Evolutionary conservation across 805 yeast genomes (phyloP), one percentile per base, ranked within the genome.

Genomic region (Grigorovia humatica): DNA sequence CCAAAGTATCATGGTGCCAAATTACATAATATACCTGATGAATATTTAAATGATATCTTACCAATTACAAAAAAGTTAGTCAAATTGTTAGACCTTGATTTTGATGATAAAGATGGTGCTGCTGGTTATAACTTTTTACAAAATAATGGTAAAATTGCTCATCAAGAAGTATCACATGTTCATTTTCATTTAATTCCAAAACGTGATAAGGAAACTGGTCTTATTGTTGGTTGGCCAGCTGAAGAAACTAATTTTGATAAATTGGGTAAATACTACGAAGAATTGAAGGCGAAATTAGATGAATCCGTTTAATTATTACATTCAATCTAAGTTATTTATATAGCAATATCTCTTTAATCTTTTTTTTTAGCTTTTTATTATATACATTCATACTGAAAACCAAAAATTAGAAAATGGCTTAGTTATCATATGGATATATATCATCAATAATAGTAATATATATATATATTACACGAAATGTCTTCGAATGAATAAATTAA

Each of bases 161-260:
- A 93, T 66, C 99, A 91, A 73, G 84, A 78, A 51, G 98, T 93
- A 52, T 93, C 86, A 59, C 99, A 91, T 67, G 97, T 93, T 53
- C 99, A 91, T 68, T 86, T 93, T 78, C 99, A 91, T 68, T 80
- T 91, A 68, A 91, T 91, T 65, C 99, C 99, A 48, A 91, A 91
- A 77, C 77, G 77, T 53, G 83, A 82, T 60, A 72, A 69, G 1
- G 76, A 77, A 43, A 74, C 90, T 18, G 99, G 99, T 1, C 76
- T 91, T 56, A 77, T 76, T 40, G 88, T 91, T 35, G 96, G 93
- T 29, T 93, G 99, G 98, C 98, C 98, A n/a, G 83, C 89, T 18
- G 79, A 82, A 60, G 79, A 75, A 52, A 85, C 91, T 35, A 85
- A 86, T 64, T 82, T 86, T 68, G 89, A 74, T 13, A 80, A 82